Evolutionary conservation across 805 yeast species (phyloP), one percentile per base, ranked within the genome.

Genomic region (Nakazawaea laoshanensis): DNA sequence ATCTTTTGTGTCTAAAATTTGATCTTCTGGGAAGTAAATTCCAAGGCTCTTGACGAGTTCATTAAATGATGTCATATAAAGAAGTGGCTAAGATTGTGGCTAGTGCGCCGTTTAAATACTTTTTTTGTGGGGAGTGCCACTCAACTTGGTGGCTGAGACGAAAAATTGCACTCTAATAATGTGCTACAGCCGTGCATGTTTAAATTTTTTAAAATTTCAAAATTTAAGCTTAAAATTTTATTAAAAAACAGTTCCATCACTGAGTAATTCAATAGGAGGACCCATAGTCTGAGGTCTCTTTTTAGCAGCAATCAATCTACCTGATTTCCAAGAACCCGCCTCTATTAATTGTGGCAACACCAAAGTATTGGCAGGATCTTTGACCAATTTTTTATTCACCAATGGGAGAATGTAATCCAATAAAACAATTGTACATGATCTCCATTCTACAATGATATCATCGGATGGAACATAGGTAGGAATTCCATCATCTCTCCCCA

Each of bases 261-360:
- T 73, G 37, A 57, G 48, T 15, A 76, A 53, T 39, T 73, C 74
- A 33, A 76, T 76, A 13, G 84, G 84, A 5, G 83, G 82, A 3
- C 80, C 81, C 4, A 62, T 66, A 1, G 67, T 61, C 11, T 46
- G 44, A 6, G 70, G 65, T 43, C 84, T 61, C 38, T 59, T 43
- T 36, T 54, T 46, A 7, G 67, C 67, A 2, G 84, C 82, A 33
- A 74, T 69, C 33, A 67, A 67, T 38, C 84, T 57, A 1, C 84
- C 84, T 2, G 77, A 69, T 40, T 67, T 70, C 84, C 84, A 76
- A 19, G 74, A 65, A 1, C 84, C 84, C 3, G 83, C 82, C 42
- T 76, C 84, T 29, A 76, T 68, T 36, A 76, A 46, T 47, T 76
- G 83, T 2, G 82, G 76, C 27, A 76, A 49, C 7, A 50, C 41